Conservation (phyloP, 2,329 filamentous ascomycete species). For the Pezizomycotina sp. region DNA sequence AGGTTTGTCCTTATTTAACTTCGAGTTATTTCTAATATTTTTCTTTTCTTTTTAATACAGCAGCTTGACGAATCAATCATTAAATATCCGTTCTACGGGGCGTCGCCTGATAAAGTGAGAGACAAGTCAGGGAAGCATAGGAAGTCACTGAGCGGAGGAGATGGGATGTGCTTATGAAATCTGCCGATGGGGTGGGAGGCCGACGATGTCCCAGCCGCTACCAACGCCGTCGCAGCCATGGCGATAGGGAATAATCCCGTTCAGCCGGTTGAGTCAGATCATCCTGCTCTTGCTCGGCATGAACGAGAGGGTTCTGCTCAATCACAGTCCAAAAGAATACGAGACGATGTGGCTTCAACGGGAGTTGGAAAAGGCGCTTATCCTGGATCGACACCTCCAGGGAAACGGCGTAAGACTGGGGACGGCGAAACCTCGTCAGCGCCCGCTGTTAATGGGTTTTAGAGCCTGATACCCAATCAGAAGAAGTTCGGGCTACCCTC, state of each 20-base stretch:
- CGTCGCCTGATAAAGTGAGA: conserved; percentile 7
- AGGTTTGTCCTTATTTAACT: background rate
- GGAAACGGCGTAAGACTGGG: conserved; percentile 11
- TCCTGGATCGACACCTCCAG: conserved; percentile 11
- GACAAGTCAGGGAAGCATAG: conserved; percentile 10
- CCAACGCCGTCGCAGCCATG: too few relatives aligned
- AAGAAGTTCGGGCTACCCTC: conserved; percentile 17
- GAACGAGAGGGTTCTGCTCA: conserved; percentile 16
- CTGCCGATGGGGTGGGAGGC: too few relatives aligned
- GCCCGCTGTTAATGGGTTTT: conserved; percentile 14
- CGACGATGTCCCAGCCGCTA: too few relatives aligned
- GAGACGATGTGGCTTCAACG: conserved; percentile 8
- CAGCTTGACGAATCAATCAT: background rate
- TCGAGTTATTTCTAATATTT: too few relatives aligned
- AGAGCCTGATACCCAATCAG: conserved; percentile 17
- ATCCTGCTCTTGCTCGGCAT: too few relatives aligned
- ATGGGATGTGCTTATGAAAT: too few relatives aligned
- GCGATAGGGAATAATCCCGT: too few relatives aligned
- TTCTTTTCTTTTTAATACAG: too few relatives aligned
- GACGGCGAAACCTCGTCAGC: conserved; percentile 14
- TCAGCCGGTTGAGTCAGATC: too few relatives aligned
- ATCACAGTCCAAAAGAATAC: conserved; percentile 13
- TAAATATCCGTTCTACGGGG: conserved; percentile 17
- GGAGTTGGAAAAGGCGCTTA: conserved; percentile 8
- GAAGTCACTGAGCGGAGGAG: conserved; percentile 11